Evolutionary conservation across 495 filamentous ascomycete genomes (phyloP).

Genomic region (Hypoxylon fuscum): DNA sequence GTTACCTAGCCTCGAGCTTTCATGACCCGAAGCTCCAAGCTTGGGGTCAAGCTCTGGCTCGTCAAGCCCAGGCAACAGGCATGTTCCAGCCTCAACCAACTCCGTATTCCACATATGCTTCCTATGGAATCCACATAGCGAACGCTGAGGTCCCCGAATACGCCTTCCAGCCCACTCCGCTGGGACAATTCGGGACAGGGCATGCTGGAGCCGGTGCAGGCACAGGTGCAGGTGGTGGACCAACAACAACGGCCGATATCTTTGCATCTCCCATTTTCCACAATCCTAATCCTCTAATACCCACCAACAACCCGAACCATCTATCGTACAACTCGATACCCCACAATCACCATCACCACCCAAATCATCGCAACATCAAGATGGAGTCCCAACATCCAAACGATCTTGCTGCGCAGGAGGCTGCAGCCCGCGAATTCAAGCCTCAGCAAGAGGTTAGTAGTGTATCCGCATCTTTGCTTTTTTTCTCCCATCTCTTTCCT

Average conservation of each 20-base stretch:
- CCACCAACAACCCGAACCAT: constrained; percentile 38
- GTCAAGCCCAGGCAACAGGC: constrained; percentile 45
- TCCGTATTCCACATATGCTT: constrained; percentile 52
- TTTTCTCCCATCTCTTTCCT: constrained; percentile 3
- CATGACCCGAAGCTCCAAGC: constrained; percentile 39
- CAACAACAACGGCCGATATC: constrained; percentile 32
- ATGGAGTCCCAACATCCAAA: constrained; percentile 50
- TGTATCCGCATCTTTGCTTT: constrained; percentile 14
- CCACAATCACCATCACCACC: constrained; percentile 23
- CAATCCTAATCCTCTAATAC: constrained; percentile 53
- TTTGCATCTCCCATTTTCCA: constrained; percentile 56
- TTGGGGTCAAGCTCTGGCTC: constrained; percentile 43
- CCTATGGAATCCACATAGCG: constrained; percentile 49
- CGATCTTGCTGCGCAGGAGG: constrained; percentile 63
- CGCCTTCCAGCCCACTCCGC: constrained; percentile 53
- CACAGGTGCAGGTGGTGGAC: constrained; percentile 28
- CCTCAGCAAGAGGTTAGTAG: constrained; percentile 69
- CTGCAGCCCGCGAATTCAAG: constrained; percentile 69
- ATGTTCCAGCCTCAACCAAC: constrained; percentile 66
- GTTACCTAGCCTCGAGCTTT: constrained; percentile 21
- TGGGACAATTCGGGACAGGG: constrained; percentile 46
- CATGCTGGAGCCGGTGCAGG: constrained; percentile 26
- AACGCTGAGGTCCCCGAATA: constrained; percentile 53
- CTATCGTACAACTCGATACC: constrained; percentile 47
- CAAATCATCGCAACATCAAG: constrained; percentile 42